Evolutionary conservation across 75 land plant species (phyloP), one percentile per base, ranked within the genome.

Genomic region (Sequoiadendron giganteum): DNA sequence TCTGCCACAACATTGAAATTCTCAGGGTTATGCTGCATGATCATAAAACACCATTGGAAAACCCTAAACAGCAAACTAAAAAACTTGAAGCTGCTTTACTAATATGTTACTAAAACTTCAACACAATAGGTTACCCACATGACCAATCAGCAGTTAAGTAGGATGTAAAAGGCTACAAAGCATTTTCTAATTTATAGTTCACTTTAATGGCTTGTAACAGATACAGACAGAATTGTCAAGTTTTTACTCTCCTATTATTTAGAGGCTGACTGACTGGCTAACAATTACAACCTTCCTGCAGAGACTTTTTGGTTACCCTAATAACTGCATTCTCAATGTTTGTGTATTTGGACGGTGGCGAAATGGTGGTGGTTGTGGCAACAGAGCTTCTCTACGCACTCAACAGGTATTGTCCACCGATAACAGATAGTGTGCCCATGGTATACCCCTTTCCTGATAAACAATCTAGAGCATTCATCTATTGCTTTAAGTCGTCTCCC

Each of bases 1-100:
- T 83, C 97, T 95, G 94, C 88, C 88, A 38, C 78, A 83, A 11
- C 25, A 34, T 54, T 30, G 25, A 55, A 80, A 43, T 42, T 77
- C 7, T 81, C 47, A 81, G 30, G 49, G 32, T 81, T 81, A 43
- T 4, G 21, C 49, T 43, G 48, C 30, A 43, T 16, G 43, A 45
- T 43, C 6, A 45, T 81, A 28, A 45, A 78, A 81, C 48, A 28
- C 8, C 13, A 28, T 25, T 28, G 84, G 21, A 45, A 25, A 2
- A 16, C 18, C 10, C 36, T 10, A 9, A 9, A 73, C 38, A 73
- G 84, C 10, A 25, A 81, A 43, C 48, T 28, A 28, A 25, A 45
- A 81, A 81, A 39, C 84, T 81, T 45, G 47, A 81, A 45, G 52
- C 42, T 42, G n/a, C 76, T 73, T 30, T 9, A 73, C 36, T 32